These are phyloP conservation scores for Fusarium sp. DNA, from an alignment of 2,329 filamentous ascomycete genomes.

Conservation along the genomic window DNA sequence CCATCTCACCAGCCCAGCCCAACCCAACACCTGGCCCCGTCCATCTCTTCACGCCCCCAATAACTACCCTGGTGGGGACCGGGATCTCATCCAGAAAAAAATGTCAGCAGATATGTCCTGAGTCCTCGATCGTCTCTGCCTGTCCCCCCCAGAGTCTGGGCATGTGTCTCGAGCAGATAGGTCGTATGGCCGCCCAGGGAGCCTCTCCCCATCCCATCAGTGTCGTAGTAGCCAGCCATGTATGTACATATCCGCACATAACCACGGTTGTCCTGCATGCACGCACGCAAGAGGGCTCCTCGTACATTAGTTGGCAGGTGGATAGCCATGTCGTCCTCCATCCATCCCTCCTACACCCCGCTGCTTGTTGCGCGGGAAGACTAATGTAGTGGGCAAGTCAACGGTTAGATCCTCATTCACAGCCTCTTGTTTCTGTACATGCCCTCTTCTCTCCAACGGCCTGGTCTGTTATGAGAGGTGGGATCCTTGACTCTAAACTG, in stretches of 20 bases:
- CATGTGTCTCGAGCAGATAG: constrained; percentile 29
- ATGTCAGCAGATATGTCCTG: constrained; percentile 24
- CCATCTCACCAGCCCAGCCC: neutral
- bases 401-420: constrained; percentile 39
- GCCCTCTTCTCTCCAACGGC: neutral
- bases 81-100: constrained; percentile 3
- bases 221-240: constrained; percentile 6
- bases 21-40: neutral
- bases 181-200: constrained; percentile 10
- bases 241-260: constrained; percentile 41
- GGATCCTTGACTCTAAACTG: neutral
- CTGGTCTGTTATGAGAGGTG: neutral
- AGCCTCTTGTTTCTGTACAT: constrained; percentile 8
- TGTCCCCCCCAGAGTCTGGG: neutral
- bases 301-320: constrained; percentile 45
- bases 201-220: constrained; percentile 28
- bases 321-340: constrained; percentile 36
- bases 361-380: constrained; percentile 47
- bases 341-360: constrained; percentile 36
- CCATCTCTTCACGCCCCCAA: neutral
- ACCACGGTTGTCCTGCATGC: constrained; percentile 36
- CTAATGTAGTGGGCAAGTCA: constrained; percentile 46
- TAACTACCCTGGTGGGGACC: neutral
- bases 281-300: constrained; percentile 38
- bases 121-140: constrained; percentile 11